Evolutionary conservation across 2,329 filamentous ascomycete species (phyloP).

Genomic region (Fonsecaea erecta): DNA sequence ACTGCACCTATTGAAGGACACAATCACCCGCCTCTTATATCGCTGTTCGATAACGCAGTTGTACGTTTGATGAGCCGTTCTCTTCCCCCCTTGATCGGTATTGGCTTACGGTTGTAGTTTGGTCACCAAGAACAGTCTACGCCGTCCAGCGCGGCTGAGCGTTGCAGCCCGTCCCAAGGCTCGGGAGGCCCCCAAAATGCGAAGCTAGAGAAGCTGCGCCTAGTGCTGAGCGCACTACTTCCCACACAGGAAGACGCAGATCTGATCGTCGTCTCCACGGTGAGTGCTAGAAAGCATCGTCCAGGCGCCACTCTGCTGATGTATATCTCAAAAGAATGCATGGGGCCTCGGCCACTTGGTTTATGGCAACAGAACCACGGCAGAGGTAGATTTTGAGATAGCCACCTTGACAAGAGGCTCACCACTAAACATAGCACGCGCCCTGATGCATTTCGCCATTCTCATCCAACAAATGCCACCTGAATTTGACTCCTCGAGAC

Average conservation of each 20-base stretch:
- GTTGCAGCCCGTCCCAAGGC: not conserved
- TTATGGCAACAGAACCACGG: not conserved
- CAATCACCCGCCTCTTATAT: constrained; percentile 10
- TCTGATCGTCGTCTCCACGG: constrained; percentile 46
- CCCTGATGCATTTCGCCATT: constrained; percentile 53
- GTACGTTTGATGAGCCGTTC: not conserved
- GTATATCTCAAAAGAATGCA: not conserved
- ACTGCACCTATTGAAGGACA: constrained; percentile 9
- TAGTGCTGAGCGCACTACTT: constrained; percentile 4
- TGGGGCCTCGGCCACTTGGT: not conserved
- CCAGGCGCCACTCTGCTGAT: constrained; percentile 53
- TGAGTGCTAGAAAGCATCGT: constrained; percentile 15
- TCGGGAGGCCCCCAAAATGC: not conserved
- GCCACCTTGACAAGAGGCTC: not conserved
- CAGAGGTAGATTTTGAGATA: not conserved
- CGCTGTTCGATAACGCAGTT: constrained; percentile 15
- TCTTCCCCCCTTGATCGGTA: not conserved
- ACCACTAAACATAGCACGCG: constrained; percentile 47
- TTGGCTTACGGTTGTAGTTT: constrained; percentile 4
- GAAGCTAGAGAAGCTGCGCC: constrained; percentile 5
- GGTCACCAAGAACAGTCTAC: constrained; percentile 32
- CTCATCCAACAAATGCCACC: constrained; percentile 55
- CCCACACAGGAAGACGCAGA: constrained; percentile 35
- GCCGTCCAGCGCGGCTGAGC: not conserved
- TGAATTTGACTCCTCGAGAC: constrained; percentile 23